A percentile compares a stretch with the other conserved stretches of the same genome.
Evolutionary conservation across 768 basidiomycete species (phyloP).

Genomic region (Chalciporus piperatus): DNA sequence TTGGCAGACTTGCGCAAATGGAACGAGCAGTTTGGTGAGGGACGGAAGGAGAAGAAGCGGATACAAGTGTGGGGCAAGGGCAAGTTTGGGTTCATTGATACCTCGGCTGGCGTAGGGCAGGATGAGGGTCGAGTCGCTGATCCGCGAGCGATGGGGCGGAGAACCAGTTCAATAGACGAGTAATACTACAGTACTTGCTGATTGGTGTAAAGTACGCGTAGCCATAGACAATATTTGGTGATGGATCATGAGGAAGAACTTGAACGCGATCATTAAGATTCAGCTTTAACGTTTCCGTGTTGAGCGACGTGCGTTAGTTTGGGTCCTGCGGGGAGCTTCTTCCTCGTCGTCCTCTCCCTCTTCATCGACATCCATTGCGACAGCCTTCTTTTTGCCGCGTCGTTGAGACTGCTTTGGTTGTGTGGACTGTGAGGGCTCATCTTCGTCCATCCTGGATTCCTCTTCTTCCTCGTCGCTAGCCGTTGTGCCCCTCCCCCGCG

Average conservation of each 20-base stretch:
- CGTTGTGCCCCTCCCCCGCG: constrained; percentile 32
- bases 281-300: constrained; percentile 16
- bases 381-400: constrained; percentile 28
- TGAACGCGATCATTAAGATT: background rate
- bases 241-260: background rate
- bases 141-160: constrained; percentile 15
- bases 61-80: constrained; percentile 85
- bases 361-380: constrained; percentile 44
- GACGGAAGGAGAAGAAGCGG: constrained; percentile 59
- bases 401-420: constrained; percentile 28
- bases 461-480: constrained; percentile 43
- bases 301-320: constrained; percentile 17
- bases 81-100: constrained; percentile 78
- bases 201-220: constrained; percentile 11
- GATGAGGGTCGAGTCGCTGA: constrained; percentile 46
- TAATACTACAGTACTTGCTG: constrained; percentile 22
- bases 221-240: constrained; percentile 8
- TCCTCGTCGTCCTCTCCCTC: constrained; percentile 39
- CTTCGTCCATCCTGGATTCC: constrained; percentile 36
- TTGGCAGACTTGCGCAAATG: constrained; percentile 77
- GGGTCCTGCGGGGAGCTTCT: constrained; percentile 19
- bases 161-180: constrained; percentile 23
- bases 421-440: constrained; percentile 32
- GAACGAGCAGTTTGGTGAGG: constrained; percentile 95
- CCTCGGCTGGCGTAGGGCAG: constrained; percentile 26